These are phyloP conservation scores for Fusarium denticulatum DNA, from an alignment of 2,329 filamentous ascomycete genomes.

Conservation along the genomic window DNA sequence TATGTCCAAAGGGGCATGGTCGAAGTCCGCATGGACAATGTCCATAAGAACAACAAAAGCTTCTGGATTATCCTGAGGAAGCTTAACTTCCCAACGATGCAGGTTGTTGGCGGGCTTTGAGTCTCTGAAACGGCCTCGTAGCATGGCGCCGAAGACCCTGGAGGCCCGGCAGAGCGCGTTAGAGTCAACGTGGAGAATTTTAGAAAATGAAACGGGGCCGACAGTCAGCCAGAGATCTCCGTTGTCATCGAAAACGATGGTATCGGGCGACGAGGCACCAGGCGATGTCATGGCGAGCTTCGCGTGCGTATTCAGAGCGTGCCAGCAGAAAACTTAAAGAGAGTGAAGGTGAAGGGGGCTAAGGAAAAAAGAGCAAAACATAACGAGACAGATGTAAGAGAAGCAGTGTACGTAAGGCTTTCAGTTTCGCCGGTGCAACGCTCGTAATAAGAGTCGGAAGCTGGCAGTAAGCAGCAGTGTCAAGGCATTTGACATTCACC, in stretches of 20 bases:
- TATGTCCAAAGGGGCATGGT: not conserved
- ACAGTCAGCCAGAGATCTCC: not conserved
- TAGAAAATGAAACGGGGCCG: not conserved
- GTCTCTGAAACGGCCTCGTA: not conserved
- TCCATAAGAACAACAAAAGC: not conserved
- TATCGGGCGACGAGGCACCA: not conserved
- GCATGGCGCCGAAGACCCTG: not conserved
- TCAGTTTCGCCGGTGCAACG: not conserved
- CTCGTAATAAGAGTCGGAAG: not conserved
- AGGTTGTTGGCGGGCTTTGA: not conserved
- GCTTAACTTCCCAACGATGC: not conserved
- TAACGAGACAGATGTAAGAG: too few species aligned
- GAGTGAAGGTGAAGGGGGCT: not conserved
- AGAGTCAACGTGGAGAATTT: not conserved
- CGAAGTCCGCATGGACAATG: not conserved
- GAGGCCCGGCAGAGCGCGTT: not conserved
- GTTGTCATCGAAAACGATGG: not conserved
- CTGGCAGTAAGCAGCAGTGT: not conserved
- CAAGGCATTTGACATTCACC: not conserved
- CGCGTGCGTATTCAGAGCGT: not conserved
- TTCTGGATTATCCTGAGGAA: not conserved
- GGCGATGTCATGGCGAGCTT: not conserved
- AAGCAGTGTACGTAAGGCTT: not conserved
- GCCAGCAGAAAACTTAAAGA: not conserved
- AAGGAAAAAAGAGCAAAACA: not conserved